phyloP scores from a whole-genome alignment of 2,329 filamentous ascomycete species.

The Pseudophaeomoniella oleicola region DNA sequence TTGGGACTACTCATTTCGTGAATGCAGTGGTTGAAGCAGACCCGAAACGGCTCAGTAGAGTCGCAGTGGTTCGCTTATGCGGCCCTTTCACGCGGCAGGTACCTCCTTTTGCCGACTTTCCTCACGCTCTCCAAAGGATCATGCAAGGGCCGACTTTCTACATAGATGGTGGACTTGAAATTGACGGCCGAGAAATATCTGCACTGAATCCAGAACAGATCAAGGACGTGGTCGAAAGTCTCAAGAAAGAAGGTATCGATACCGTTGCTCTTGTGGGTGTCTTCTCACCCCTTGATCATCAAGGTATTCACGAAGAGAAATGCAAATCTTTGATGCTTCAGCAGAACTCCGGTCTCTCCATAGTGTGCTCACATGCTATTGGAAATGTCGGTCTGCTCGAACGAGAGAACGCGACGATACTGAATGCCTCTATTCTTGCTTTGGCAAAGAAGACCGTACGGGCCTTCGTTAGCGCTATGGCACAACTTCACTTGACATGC shows the following conservation, averaged over 20 bases:
- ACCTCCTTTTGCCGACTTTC: constrained; percentile 33
- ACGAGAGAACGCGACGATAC: constrained; percentile 49
- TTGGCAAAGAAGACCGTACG: constrained; percentile 44
- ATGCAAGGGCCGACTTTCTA: constrained; percentile 27
- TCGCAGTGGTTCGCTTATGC: constrained; percentile 32
- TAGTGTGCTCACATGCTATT: constrained; percentile 31
- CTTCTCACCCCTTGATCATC: constrained; percentile 31
- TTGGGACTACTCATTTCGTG: constrained; percentile 37
- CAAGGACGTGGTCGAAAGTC: constrained; percentile 16
- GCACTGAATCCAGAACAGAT: constrained; percentile 25
- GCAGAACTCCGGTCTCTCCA: constrained; percentile 18
- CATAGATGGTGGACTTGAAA: constrained; percentile 32
- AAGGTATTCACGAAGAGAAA: constrained; percentile 25
- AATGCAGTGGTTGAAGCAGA: constrained; percentile 35
- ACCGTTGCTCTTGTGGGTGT: constrained; percentile 29
- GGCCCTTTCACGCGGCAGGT: constrained; percentile 23
- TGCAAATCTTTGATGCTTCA: constrained; percentile 22
- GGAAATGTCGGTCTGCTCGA: constrained; percentile 34
- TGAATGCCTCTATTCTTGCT: constrained; percentile 47
- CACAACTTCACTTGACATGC: constrained; percentile 33
- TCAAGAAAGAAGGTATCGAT: constrained; percentile 21
- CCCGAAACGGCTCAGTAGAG: constrained; percentile 25
- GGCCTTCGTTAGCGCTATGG: constrained; percentile 39
- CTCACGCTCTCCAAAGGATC: constrained; percentile 23
- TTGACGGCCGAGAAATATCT: constrained; percentile 32